phyloP scores from a whole-genome alignment of 805 yeast species.

The Candida rishiriensis region DNA sequence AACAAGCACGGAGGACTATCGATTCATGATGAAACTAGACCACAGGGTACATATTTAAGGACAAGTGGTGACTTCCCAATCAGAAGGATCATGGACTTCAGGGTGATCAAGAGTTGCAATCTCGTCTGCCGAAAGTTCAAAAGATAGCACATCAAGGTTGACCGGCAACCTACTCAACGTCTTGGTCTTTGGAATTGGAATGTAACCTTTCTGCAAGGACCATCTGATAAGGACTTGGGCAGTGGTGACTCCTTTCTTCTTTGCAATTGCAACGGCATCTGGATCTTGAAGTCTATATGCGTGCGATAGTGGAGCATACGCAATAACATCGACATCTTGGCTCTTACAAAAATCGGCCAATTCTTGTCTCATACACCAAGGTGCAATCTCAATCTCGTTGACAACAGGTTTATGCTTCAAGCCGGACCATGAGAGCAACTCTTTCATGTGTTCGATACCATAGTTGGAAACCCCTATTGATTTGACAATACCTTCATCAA shows the following conservation, averaged over 20 bases:
- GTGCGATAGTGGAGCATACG: constrained; percentile 71
- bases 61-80: constrained; percentile 69
- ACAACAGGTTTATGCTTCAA: constrained; percentile 59
- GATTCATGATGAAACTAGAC: not conserved
- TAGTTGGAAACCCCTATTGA: constrained; percentile 79
- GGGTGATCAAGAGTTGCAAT: constrained; percentile 42
- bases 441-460: constrained; percentile 55
- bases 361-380: constrained; percentile 70
- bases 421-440: constrained; percentile 53
- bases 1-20: no score
- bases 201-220: constrained; percentile 67
- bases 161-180: constrained; percentile 45
- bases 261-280: constrained; percentile 44
- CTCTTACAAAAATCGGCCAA: constrained; percentile 56
- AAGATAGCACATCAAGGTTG: constrained; percentile 53
- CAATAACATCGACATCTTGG: constrained; percentile 59
- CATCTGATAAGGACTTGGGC: constrained; percentile 69
- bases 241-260: constrained; percentile 43
- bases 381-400: constrained; percentile 80
- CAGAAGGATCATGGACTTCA: constrained; percentile 63
- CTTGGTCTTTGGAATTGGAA: constrained; percentile 67
- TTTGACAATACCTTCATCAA: constrained; percentile 50
- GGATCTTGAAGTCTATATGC: constrained; percentile 57
- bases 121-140: constrained; percentile 40
- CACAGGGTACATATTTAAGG: constrained; percentile 28